A percentile compares a stretch with the other conserved stretches of the same genome.
Conservation (phyloP, 345 rosid species). For the Lepidium africanum region DNA sequence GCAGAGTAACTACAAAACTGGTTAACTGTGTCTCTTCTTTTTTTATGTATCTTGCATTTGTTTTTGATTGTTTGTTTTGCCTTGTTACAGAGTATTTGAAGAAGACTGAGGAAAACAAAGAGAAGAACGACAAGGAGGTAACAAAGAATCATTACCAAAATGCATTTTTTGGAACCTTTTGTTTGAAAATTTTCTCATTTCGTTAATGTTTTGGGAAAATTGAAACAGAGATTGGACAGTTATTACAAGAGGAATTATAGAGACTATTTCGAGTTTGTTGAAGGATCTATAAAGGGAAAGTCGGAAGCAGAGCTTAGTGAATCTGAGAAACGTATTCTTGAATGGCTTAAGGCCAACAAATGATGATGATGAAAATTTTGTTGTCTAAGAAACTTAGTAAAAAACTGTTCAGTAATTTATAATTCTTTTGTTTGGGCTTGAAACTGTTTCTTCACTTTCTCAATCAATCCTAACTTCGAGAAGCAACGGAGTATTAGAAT, state of each 20-base stretch:
- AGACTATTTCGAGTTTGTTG: constrained; percentile 76
- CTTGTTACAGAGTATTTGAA: constrained; percentile 58
- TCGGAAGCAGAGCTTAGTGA: constrained; percentile 50
- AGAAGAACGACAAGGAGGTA: constrained; percentile 88
- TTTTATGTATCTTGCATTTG: no score
- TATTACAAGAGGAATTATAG: constrained; percentile 83
- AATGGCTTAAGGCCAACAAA: constrained; percentile 70
- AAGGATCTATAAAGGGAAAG: constrained; percentile 63
- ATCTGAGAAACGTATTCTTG: constrained; percentile 76
- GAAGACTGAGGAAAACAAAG: constrained; percentile 78
- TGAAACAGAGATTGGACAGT: constrained; percentile 58
- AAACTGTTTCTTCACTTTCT: not conserved
- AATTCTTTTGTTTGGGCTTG: not conserved
- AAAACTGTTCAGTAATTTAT: not conserved
- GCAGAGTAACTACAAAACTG: constrained; percentile 35
- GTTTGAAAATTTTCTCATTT: not conserved
- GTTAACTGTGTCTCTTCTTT: not conserved
- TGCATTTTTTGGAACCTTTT: not conserved
- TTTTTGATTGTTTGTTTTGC: not conserved
- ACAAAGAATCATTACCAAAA: not conserved
- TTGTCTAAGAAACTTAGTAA: not conserved
- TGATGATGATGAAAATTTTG: constrained; percentile 26
- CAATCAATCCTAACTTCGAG: not conserved
- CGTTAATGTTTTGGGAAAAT: not conserved
- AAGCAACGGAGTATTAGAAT: not conserved